phyloP scores from a whole-genome alignment of 345 rosid genomes.

The Psidium guajava region DNA sequence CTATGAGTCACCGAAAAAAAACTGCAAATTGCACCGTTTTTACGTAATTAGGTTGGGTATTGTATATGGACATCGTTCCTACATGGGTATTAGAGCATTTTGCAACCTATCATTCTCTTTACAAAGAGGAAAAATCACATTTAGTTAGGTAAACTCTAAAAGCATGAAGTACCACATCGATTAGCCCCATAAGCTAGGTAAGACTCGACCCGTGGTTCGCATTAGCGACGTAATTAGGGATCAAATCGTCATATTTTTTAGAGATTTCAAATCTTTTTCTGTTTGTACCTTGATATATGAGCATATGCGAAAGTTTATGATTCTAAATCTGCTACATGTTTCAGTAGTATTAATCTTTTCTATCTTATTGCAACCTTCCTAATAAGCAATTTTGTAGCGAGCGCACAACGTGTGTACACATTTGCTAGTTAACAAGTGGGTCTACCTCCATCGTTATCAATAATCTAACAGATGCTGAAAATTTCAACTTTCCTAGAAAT shows the following conservation, averaged over 20 bases:
- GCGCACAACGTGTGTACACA: not conserved
- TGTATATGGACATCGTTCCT: not conserved
- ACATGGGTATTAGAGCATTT: not conserved
- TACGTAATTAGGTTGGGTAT: not conserved
- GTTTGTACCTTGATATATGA: not conserved
- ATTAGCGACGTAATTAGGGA: not conserved
- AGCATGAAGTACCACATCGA: not conserved
- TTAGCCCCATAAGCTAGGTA: not conserved
- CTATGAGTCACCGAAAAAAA: not conserved
- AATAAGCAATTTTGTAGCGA: not conserved
- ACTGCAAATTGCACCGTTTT: not conserved
- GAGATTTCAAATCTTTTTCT: not conserved
- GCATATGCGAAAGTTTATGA: not conserved
- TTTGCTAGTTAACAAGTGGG: not conserved
- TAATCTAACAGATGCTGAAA: not conserved
- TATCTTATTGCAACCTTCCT: not conserved
- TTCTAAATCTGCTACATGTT: not conserved
- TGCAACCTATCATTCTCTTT: not conserved
- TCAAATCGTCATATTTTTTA: not conserved
- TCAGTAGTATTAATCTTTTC: not conserved
- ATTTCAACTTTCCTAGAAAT: not conserved
- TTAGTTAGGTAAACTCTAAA: not conserved
- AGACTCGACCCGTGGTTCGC: not conserved
- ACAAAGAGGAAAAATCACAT: not conserved
- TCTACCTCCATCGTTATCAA: not conserved